These are phyloP conservation scores for Periconia macrospinosa DNA, from an alignment of 2,329 filamentous ascomycete species.

Conservation along the genomic window DNA sequence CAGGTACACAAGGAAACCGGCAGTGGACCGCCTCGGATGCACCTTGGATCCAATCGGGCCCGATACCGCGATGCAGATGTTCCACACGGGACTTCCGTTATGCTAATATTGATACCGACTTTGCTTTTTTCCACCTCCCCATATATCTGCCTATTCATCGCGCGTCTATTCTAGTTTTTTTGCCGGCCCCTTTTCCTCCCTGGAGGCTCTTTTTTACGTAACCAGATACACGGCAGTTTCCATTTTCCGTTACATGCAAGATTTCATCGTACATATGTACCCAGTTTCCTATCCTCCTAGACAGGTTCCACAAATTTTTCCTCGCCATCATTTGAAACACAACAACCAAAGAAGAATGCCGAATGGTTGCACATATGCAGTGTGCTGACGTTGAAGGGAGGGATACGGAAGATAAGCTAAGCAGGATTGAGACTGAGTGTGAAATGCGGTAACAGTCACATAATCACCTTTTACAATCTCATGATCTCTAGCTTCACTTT, in stretches of 20 bases:
- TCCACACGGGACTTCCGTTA: background rate
- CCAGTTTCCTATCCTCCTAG: background rate
- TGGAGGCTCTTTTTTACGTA: background rate
- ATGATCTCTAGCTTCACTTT: background rate
- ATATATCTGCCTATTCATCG: background rate
- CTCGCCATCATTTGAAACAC: no score
- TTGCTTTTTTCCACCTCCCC: background rate
- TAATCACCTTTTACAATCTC: background rate
- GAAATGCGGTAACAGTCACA: background rate
- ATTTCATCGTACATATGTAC: background rate
- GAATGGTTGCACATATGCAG: background rate
- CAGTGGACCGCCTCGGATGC: background rate
- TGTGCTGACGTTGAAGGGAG: background rate
- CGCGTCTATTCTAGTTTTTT: background rate
- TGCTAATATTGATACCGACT: background rate
- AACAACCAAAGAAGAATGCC: no score
- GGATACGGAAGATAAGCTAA: background rate
- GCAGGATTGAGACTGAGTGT: background rate
- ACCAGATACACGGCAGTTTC: background rate
- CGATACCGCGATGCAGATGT: background rate
- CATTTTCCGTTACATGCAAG: background rate
- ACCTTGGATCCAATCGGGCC: background rate
- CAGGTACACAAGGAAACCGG: no score
- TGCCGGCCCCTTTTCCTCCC: background rate
- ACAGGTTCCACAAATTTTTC: no score